These are phyloP conservation scores for Arthroderma sp. DNA, from an alignment of 2,329 filamentous ascomycete species.

Conservation along the genomic window DNA sequence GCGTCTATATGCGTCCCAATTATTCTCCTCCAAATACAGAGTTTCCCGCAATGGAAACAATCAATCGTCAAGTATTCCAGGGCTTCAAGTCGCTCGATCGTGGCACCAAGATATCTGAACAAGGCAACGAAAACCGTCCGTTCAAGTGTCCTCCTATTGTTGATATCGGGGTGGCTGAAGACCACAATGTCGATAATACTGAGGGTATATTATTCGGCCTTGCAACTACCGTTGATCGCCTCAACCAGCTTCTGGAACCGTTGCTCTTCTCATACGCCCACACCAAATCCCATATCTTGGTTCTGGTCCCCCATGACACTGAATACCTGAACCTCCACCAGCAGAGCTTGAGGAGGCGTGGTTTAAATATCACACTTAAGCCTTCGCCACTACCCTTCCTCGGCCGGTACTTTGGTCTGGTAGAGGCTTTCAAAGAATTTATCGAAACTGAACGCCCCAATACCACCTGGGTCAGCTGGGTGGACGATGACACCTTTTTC, in stretches of 20 bases:
- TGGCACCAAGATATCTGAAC: constrained; percentile 23
- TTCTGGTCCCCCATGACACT: constrained; percentile 29
- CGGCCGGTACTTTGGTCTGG: constrained; percentile 31
- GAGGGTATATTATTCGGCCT: constrained; percentile 29
- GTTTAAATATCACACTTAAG: constrained; percentile 27
- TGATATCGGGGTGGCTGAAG: constrained; percentile 28
- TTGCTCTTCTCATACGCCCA: constrained; percentile 31
- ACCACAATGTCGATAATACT: constrained; percentile 28
- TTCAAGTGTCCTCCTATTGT: constrained; percentile 27
- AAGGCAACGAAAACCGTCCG: constrained; percentile 19
- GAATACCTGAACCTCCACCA: constrained; percentile 27
- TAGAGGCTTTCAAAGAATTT: constrained; percentile 26
- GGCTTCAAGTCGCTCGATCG: constrained; percentile 27
- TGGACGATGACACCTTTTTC: constrained; percentile 34
- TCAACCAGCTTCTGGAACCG: constrained; percentile 28
- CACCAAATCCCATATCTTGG: constrained; percentile 28
- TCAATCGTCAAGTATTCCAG: constrained; percentile 25
- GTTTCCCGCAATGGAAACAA: constrained; percentile 27
- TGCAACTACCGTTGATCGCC: constrained; percentile 30
- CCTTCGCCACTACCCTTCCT: constrained; percentile 30
- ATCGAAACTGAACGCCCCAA: constrained; percentile 27
- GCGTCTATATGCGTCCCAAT: constrained; percentile 29
- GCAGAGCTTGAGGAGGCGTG: constrained; percentile 29
- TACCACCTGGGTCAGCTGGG: constrained; percentile 30
- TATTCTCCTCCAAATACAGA: constrained; percentile 23